These are phyloP conservation scores for Tuber umbilicatum DNA, from an alignment of 495 filamentous ascomycete species.

Conservation along the genomic window DNA sequence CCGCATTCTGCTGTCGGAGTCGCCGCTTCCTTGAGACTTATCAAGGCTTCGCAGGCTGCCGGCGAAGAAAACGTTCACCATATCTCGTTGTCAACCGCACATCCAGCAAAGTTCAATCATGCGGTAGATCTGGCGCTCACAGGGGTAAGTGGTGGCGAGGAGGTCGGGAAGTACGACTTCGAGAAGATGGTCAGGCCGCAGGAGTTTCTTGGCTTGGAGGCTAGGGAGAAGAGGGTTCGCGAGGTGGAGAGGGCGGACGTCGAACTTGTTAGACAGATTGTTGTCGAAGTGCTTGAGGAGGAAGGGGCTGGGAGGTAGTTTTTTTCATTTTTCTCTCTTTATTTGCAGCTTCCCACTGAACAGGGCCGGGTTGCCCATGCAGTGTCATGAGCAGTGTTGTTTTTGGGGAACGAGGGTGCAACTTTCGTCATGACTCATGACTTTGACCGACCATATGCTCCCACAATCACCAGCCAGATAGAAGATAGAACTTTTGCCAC, in stretches of 20 bases:
- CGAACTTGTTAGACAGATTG: constrained; percentile 52
- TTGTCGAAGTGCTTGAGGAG: constrained; percentile 51
- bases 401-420: background rate
- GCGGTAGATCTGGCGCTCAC: constrained; percentile 71
- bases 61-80: constrained; percentile 49
- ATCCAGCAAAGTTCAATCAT: constrained; percentile 84
- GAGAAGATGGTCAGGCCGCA: constrained; percentile 62
- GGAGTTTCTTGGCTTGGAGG: constrained; percentile 67
- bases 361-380: background rate
- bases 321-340: background rate
- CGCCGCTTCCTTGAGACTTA: constrained; percentile 60
- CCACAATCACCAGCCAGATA: background rate
- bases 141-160: constrained; percentile 47
- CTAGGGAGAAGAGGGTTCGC: constrained; percentile 56
- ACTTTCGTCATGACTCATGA: background rate
- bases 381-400: background rate
- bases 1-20: constrained; percentile 88
- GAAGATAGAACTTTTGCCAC: background rate
- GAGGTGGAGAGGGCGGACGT: constrained; percentile 51
- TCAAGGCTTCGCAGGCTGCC: constrained; percentile 45
- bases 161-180: constrained; percentile 54
- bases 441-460: background rate
- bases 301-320: constrained; percentile 26
- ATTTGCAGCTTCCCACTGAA: background rate
- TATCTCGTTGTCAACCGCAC: constrained; percentile 82